phyloP scores from a whole-genome alignment of 2,329 filamentous ascomycete genomes.

The Diaporthe eres region DNA sequence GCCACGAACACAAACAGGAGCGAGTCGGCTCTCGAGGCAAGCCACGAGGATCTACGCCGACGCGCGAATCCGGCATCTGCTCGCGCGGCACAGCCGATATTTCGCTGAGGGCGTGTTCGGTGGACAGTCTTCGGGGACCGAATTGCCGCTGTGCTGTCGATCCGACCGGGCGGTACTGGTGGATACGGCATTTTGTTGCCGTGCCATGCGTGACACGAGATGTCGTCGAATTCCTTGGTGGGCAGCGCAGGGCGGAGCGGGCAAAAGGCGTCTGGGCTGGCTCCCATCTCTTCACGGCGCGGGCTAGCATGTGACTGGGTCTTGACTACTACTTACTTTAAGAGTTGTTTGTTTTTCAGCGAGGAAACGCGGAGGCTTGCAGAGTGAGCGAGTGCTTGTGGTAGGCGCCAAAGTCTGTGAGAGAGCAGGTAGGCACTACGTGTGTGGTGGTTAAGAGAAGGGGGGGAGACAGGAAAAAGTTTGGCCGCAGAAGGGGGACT shows the following conservation, averaged over 20 bases:
- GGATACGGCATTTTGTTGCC: neutral
- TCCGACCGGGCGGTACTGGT: constrained; percentile 4
- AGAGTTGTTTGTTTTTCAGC: constrained; percentile 11
- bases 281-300: constrained; percentile 33
- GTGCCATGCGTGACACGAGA: constrained; percentile 2
- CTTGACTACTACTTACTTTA: constrained; percentile 37
- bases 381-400: neutral
- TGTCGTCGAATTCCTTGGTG: constrained; percentile 19
- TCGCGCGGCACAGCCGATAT: neutral
- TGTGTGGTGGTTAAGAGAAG: constrained; percentile 30
- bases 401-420: constrained; percentile 17
- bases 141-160: constrained; percentile 8
- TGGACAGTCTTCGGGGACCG: constrained; percentile 4
- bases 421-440: constrained; percentile 11
- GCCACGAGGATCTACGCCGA: neutral
- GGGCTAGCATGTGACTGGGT: constrained; percentile 17
- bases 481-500: constrained; percentile 31
- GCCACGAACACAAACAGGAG: neutral
- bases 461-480: constrained; percentile 11
- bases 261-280: constrained; percentile 23
- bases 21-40: neutral
- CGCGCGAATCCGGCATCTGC: neutral
- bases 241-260: neutral
- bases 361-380: constrained; percentile 1
- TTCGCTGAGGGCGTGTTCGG: neutral